phyloP scores from a whole-genome alignment of 495 filamentous ascomycete species.

The Rhypophila decipiens region DNA sequence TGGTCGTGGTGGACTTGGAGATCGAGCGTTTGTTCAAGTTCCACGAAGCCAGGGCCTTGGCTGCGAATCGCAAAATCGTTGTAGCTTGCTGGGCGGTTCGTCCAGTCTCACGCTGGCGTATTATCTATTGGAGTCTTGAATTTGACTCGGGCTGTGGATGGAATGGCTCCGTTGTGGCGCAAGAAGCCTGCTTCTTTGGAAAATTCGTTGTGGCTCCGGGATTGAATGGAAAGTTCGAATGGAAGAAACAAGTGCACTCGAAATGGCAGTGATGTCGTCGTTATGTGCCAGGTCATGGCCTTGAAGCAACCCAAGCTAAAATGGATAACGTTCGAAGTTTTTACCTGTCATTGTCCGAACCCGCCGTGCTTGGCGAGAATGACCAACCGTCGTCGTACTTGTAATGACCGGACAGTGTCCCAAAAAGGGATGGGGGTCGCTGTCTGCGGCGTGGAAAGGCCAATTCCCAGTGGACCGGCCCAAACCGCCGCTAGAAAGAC shows the following conservation, averaged over 20 bases:
- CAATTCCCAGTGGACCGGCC: too few species aligned
- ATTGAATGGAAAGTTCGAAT: too few species aligned
- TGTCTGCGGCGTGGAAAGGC: background rate
- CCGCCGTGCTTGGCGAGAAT: constrained; percentile 8
- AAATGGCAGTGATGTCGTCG: too few species aligned
- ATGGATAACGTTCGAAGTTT: background rate
- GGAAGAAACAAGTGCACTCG: too few species aligned
- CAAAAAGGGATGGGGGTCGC: too few species aligned
- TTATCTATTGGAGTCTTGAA: background rate
- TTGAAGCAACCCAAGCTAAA: too few species aligned
- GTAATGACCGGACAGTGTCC: too few species aligned
- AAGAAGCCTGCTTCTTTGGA: background rate
- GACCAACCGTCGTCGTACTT: constrained; percentile 1
- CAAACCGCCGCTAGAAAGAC: too few species aligned
- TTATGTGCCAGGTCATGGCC: too few species aligned
- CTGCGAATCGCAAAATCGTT: background rate
- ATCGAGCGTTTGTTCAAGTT: background rate
- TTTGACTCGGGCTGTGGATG: background rate
- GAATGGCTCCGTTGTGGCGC: background rate
- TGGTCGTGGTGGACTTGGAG: too few species aligned
- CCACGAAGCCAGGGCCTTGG: background rate
- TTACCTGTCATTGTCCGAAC: constrained; percentile 5
- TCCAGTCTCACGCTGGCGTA: background rate
- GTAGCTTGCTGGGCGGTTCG: background rate
- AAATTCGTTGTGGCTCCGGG: too few species aligned